A percentile compares a stretch with the other conserved stretches of the same genome.
Conservation (phyloP, 345 rosid genomes). For the Erucastrum elatum region DNA sequence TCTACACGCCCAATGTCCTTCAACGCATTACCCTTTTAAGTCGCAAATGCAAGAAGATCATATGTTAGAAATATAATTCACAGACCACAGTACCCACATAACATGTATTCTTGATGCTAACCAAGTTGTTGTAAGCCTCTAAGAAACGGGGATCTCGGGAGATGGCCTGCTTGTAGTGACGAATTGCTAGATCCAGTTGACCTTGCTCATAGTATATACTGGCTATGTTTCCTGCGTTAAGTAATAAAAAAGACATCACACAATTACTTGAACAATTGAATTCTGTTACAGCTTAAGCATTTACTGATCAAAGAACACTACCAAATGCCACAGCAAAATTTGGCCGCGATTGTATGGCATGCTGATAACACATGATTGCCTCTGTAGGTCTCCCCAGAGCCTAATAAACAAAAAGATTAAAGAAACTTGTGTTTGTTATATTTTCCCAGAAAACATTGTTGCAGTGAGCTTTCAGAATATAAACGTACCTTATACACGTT, state of each 20-base stretch:
- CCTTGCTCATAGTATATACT: slow-evolving; percentile 85
- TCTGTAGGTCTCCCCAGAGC: slow-evolving; percentile 93
- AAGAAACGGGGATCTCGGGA: slow-evolving; percentile 75
- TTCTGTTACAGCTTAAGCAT: neutral
- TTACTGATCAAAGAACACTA: slow-evolving; percentile 42
- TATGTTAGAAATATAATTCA: slow-evolving; percentile 14
- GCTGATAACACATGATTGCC: slow-evolving; percentile 89
- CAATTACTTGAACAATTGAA: slow-evolving; percentile 14
- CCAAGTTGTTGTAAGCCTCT: slow-evolving; percentile 99
- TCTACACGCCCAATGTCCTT: slow-evolving; percentile 91
- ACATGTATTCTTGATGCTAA: slow-evolving; percentile 39
- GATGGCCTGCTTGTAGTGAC: slow-evolving; percentile 86
- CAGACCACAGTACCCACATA: slow-evolving; percentile 4
- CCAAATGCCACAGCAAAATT: slow-evolving; percentile 84
- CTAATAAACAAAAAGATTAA: slow-evolving; percentile 58
- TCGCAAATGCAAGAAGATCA: slow-evolving; percentile 11
- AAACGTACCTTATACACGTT: slow-evolving; percentile 92
- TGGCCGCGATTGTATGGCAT: slow-evolving; percentile 81
- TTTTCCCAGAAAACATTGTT: slow-evolving; percentile 23
- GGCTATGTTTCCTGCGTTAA: slow-evolving; percentile 79
- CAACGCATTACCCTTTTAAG: slow-evolving; percentile 87
- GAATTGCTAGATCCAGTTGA: slow-evolving; percentile 83
- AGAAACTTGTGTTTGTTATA: slow-evolving; percentile 40
- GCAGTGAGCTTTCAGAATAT: slow-evolving; percentile 34
- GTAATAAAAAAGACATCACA: neutral